Conservation (phyloP, 2,329 filamentous ascomycete genomes). For the Aspergillus caelatus region DNA sequence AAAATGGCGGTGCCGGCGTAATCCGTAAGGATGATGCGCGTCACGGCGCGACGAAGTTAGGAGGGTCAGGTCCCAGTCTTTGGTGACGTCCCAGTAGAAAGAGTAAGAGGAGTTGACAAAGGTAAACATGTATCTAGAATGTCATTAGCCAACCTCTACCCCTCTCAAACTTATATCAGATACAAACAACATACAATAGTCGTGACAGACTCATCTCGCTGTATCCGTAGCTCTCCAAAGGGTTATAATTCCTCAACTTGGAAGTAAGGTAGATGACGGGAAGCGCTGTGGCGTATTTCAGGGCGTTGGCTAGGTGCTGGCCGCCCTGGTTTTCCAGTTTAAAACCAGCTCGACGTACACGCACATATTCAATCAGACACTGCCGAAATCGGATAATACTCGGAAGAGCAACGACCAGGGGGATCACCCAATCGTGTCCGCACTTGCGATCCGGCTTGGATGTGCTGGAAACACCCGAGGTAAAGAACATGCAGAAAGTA, state of each 20-base stretch:
- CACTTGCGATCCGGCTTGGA: constrained; percentile 79
- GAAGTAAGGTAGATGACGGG: constrained; percentile 84
- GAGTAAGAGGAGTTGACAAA: constrained; percentile 86
- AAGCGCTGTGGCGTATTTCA: constrained; percentile 93
- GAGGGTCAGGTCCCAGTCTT: constrained; percentile 93
- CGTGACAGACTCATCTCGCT: constrained; percentile 59
- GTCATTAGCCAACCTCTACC: neutral
- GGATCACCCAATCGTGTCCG: constrained; percentile 77
- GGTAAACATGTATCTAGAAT: constrained; percentile 69
- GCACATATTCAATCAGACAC: constrained; percentile 83
- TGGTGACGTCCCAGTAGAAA: constrained; percentile 98
- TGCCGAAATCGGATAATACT: constrained; percentile 86
- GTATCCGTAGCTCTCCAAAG: constrained; percentile 51
- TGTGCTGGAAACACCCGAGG: constrained; percentile 70
- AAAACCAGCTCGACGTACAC: constrained; percentile 62
- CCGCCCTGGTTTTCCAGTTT: constrained; percentile 69
- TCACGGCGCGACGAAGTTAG: constrained; percentile 66
- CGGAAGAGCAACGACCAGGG: constrained; percentile 80
- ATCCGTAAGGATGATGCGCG: constrained; percentile 72
- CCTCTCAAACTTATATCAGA: neutral
- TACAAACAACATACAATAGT: constrained; percentile 48
- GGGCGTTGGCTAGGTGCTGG: constrained; percentile 87
- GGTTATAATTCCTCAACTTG: constrained; percentile 67
- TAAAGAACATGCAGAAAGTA: constrained; percentile 87
- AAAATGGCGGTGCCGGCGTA: constrained; percentile 75